Percentiles rank a stretch among this genome's conserved stretches.
These are phyloP conservation scores for Aureobasidium vineae DNA, from an alignment of 2,329 filamentous ascomycete genomes.

Conservation along the genomic window DNA sequence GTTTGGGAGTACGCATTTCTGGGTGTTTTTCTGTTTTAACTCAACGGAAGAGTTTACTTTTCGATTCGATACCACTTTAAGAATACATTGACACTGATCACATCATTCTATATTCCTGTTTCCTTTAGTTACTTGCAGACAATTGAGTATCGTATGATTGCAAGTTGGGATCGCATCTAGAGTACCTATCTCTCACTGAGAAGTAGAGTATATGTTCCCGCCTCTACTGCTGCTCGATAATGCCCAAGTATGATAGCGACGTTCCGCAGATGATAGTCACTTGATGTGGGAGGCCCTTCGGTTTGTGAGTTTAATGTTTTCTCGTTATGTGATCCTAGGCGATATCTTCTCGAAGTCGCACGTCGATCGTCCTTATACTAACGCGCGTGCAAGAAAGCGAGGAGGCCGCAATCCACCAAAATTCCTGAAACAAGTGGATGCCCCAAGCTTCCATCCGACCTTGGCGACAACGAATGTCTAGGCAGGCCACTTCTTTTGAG, in stretches of 20 bases:
- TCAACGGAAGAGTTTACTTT: background rate
- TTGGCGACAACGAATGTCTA: constrained; percentile 17
- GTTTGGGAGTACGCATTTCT: constrained; percentile 23
- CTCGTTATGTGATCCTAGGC: background rate
- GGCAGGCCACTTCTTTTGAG: background rate
- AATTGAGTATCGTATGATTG: background rate
- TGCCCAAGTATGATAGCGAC: no score
- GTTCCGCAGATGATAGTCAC: no score
- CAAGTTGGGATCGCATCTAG: background rate
- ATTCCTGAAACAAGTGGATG: constrained; percentile 9
- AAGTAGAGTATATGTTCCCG: no score
- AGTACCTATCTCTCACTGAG: background rate
- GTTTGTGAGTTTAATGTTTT: background rate
- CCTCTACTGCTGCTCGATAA: no score
- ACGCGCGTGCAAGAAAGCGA: background rate
- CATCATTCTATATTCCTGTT: background rate
- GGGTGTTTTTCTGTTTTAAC: constrained; percentile 14
- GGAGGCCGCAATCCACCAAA: background rate
- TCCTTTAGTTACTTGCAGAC: background rate
- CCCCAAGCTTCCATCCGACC: constrained; percentile 9
- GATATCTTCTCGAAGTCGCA: no score
- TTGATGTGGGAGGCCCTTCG: no score
- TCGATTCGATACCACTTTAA: constrained; percentile 12
- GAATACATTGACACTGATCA: constrained; percentile 5
- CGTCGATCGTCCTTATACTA: background rate